Evolutionary conservation across 2,329 filamentous ascomycete genomes (phyloP).

Genomic region (Fusarium solani-melongenae): DNA sequence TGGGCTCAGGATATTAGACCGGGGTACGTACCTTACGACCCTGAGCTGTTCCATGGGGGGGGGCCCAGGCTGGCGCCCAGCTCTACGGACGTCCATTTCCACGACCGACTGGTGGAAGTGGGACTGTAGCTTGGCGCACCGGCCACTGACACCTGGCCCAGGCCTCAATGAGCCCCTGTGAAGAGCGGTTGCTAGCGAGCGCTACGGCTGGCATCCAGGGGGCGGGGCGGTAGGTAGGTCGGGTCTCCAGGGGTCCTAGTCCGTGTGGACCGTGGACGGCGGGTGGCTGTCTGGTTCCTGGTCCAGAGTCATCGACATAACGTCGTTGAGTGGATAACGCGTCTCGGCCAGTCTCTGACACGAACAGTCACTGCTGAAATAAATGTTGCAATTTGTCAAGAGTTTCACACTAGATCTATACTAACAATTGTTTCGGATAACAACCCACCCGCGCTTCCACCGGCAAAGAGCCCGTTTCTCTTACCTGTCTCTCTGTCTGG

Average conservation of each 20-base stretch:
- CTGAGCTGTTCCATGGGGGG: slow-evolving; percentile 27
- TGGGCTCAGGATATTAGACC: slow-evolving; percentile 37
- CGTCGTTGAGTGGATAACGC: slow-evolving; percentile 7
- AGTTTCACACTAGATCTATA: not conserved
- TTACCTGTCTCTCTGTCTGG: not conserved
- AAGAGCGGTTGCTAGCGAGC: slow-evolving; percentile 29
- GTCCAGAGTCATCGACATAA: slow-evolving; percentile 7
- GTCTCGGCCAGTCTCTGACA: not conserved
- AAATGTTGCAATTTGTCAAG: not conserved
- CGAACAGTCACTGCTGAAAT: not conserved
- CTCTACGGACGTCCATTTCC: slow-evolving; percentile 26
- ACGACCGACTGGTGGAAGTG: slow-evolving; percentile 17
- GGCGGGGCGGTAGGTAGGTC: slow-evolving; percentile 6
- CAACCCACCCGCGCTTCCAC: not conserved
- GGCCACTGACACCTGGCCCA: slow-evolving; percentile 25
- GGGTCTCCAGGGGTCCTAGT: slow-evolving; percentile 26
- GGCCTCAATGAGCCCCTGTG: slow-evolving; percentile 23
- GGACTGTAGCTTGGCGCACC: slow-evolving; percentile 9
- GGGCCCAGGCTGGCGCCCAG: not conserved
- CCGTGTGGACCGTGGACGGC: slow-evolving; percentile 13
- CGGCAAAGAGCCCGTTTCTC: not conserved
- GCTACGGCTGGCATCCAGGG: slow-evolving; percentile 23
- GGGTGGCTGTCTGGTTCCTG: slow-evolving; percentile 32
- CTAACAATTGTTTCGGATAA: not conserved
- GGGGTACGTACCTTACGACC: slow-evolving; percentile 33